Evolutionary conservation across 2,329 filamentous ascomycete species (phyloP), one percentile per base, ranked within the genome.

Genomic region (Cladorrhinum sp.): DNA sequence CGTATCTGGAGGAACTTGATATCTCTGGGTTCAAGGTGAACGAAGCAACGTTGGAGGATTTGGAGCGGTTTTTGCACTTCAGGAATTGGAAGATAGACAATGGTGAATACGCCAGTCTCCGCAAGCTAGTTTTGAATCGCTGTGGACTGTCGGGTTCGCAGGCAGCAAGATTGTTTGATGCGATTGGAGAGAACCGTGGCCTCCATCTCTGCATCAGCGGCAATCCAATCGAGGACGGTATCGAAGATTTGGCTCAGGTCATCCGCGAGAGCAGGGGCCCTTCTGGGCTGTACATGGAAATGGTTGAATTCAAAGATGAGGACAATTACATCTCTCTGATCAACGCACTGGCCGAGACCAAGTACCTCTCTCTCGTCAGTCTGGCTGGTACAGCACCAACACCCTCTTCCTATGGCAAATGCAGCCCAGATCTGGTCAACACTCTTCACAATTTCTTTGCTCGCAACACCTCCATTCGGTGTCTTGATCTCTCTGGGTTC

Each of bases 301-400:
- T 85, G 81, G 73, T 84, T n/a, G 81, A 85, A 62, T 84, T 85
- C 64, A 73, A 75, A 20, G 71, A 78, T 41, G 82, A 85, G 67
- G 69, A 69, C 9, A 82, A 77, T 66, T 85, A 82, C 64, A 75
- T 82, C 58, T 76, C 76, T 57, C 75, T 85, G 3, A 70, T 85
- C 61, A 73, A 71, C 16, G 80, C 82, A 2, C 71, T 85, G 54
- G 76, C 81, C 0, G 67, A 75, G n/a, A 83, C 81, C 61, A 76
- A 72, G 12, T 77, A 79, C 3, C 79, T 85, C 50, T 72, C 78
- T 45, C 79, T 81, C 50, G 73, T 85, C 36, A 85, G 79, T 62
- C 72, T 85, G 50, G 81, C 80, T 0, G 83, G 83, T 20, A 83
- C 82, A 3, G 79, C 81, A 0, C 82, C 58, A 68, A 78, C 63